These are phyloP conservation scores for Candida glaebosa DNA, from an alignment of 805 yeast species.

Conservation along the genomic window DNA sequence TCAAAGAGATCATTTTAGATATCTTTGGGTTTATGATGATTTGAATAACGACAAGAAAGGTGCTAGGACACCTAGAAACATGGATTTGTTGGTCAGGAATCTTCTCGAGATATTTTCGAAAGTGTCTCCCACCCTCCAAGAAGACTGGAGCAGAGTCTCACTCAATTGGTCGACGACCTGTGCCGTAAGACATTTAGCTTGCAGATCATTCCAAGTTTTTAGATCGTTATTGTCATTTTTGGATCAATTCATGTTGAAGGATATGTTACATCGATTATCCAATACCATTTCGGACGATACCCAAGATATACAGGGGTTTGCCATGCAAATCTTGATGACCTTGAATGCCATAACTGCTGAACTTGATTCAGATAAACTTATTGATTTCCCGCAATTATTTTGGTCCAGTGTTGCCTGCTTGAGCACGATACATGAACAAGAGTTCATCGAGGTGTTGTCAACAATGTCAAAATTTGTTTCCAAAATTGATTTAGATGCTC, in stretches of 20 bases:
- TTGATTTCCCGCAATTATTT: conserved; percentile 87
- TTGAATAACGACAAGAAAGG: conserved; percentile 69
- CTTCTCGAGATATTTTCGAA: conserved; percentile 55
- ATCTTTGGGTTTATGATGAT: conserved; percentile 85
- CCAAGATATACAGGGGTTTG: conserved; percentile 89
- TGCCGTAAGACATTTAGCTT: conserved; percentile 95
- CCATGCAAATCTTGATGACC: conserved; percentile 97
- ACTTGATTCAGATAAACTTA: conserved; percentile 69
- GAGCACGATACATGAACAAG: conserved; percentile 87
- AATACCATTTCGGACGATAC: conserved; percentile 90
- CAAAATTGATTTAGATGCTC: conserved; percentile 81
- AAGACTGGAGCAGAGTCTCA: conserved; percentile 82
- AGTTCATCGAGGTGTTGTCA: conserved; percentile 82
- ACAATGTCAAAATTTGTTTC: conserved; percentile 78
- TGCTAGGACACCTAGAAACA: conserved; percentile 78
- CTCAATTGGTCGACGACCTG: conserved; percentile 96
- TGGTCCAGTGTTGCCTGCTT: conserved; percentile 95
- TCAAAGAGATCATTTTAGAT: conserved; percentile 40
- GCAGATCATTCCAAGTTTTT: conserved; percentile 92
- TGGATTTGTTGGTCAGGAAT: conserved; percentile 71
- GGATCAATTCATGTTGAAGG: conserved; percentile 86
- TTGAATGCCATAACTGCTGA: conserved; percentile 89
- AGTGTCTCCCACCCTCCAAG: conserved; percentile 52
- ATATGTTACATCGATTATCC: conserved; percentile 88
- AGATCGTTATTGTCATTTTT: conserved; percentile 76